phyloP scores from a whole-genome alignment of 139 green algal genomes.

The Nannochloris sp. region DNA sequence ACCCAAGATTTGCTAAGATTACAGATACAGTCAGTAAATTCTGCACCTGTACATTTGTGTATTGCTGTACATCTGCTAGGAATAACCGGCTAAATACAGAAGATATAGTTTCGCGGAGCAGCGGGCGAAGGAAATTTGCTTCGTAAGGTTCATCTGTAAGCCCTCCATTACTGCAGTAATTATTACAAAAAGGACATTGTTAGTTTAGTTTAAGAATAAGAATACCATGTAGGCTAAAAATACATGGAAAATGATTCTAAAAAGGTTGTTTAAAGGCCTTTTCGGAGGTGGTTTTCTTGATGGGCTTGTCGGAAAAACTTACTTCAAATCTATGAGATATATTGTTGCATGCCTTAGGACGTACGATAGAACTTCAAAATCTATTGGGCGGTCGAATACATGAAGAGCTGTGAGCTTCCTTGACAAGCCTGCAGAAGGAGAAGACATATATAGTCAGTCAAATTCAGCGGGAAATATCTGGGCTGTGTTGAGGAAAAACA shows the following conservation, averaged over 20 bases:
- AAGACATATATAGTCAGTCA: too few relatives aligned
- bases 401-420: not conserved
- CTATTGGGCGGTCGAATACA: not conserved
- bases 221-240: too few relatives aligned
- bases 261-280: too few relatives aligned
- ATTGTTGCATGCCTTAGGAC: not conserved
- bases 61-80: slow-evolving; percentile 28
- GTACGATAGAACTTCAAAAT: not conserved
- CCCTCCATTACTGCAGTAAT: too few relatives aligned
- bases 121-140: not conserved
- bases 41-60: slow-evolving; percentile 27
- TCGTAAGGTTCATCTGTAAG: slow-evolving; percentile 1
- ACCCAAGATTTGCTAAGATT: slow-evolving; percentile 20
- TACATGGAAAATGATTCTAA: too few relatives aligned
- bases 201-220: too few relatives aligned
- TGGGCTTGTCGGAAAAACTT: not conserved
- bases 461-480: too few relatives aligned
- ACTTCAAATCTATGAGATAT: not conserved
- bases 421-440: not conserved
- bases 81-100: slow-evolving; percentile 8
- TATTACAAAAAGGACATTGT: too few relatives aligned
- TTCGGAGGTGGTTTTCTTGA: too few relatives aligned
- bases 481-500: too few relatives aligned
- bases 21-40: slow-evolving; percentile 16
- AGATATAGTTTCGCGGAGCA: slow-evolving; percentile 28